Evolutionary conservation across 2,329 filamentous ascomycete species (phyloP).

Genomic region (Ramichloridium luteum): DNA sequence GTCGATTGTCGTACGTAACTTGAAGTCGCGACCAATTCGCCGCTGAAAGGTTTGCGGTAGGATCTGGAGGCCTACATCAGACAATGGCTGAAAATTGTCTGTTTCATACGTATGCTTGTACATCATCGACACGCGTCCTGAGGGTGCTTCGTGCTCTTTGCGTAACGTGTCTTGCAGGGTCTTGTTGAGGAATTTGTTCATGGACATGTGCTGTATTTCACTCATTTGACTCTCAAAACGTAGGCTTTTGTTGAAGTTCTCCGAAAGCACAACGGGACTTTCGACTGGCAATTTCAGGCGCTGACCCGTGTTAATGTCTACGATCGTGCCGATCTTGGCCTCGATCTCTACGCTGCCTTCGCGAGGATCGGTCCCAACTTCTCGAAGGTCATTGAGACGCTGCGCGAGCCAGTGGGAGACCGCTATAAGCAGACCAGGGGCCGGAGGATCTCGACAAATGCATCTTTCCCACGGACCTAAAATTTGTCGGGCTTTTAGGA

Average conservation of each 20-base stretch:
- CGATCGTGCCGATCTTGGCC: slow-evolving; percentile 76
- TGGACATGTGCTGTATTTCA: slow-evolving; percentile 71
- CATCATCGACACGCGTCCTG: slow-evolving; percentile 49
- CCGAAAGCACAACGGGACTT: slow-evolving; percentile 58
- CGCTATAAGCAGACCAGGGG: slow-evolving; percentile 14
- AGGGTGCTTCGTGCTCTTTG: slow-evolving; percentile 1
- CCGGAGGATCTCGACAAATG: slow-evolving; percentile 16
- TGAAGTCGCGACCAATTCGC: slow-evolving; percentile 39
- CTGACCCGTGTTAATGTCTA: slow-evolving; percentile 58
- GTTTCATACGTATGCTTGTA: slow-evolving; percentile 75
- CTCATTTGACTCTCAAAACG: slow-evolving; percentile 85
- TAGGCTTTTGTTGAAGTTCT: slow-evolving; percentile 38
- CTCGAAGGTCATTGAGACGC: slow-evolving; percentile 25
- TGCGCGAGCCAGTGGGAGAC: slow-evolving; percentile 20
- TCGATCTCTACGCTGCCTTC: slow-evolving; percentile 81
- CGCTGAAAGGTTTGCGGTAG: slow-evolving; percentile 39
- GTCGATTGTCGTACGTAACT: slow-evolving; percentile 50
- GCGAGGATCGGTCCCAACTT: slow-evolving; percentile 45
- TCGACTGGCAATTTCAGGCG: slow-evolving; percentile 55
- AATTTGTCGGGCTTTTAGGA: slow-evolving; percentile 14
- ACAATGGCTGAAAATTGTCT: slow-evolving; percentile 73
- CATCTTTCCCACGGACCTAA: slow-evolving; percentile 23
- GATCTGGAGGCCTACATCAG: slow-evolving; percentile 43
- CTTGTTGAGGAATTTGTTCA: slow-evolving; percentile 77
- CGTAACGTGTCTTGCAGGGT: slow-evolving; percentile 33